Conservation (phyloP, 129 eudicot species). For the Lonicera japonica region DNA sequence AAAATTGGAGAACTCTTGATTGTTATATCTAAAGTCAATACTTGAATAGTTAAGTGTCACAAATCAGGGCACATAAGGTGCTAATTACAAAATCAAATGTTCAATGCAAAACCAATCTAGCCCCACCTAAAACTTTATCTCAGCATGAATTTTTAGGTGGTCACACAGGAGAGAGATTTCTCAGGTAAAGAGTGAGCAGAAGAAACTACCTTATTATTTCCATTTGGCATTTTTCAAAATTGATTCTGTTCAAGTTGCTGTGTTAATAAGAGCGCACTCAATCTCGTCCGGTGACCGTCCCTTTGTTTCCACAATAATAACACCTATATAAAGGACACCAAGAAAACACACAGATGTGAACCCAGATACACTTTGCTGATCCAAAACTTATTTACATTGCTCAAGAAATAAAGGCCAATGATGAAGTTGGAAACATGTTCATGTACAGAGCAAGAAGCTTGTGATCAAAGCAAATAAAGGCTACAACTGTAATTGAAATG, state of each 20-base stretch:
- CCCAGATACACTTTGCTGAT: constrained; percentile 91
- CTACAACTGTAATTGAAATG: too few relatives aligned
- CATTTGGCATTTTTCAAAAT: constrained; percentile 1
- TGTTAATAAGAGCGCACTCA: constrained; percentile 68
- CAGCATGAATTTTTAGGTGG: too few relatives aligned
- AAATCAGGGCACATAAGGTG: too few relatives aligned
- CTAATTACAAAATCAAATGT: too few relatives aligned
- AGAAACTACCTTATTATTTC: constrained; percentile 10
- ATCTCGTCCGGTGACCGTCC: constrained; percentile 93
- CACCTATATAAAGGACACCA: constrained; percentile 67
- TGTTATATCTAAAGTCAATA: too few relatives aligned
- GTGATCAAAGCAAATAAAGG: too few relatives aligned
- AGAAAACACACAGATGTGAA: constrained; percentile 60
- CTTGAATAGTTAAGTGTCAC: too few relatives aligned
- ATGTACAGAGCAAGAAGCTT: neutral
- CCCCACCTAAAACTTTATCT: too few relatives aligned
- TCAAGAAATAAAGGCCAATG: constrained; percentile 93
- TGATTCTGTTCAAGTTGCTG: constrained; percentile 43
- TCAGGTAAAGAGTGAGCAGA: constrained; percentile 13
- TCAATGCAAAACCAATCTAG: too few relatives aligned
- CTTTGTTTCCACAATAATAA: constrained; percentile 89
- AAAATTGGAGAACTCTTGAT: too few relatives aligned
- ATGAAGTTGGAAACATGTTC: constrained; percentile 74
- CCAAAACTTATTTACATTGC: constrained; percentile 75
- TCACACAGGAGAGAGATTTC: constrained; percentile 12